Base-by-base conservation (phyloP, 2,329 filamentous ascomycete species). In the Aspergillus ochraceoroseus region DNA sequence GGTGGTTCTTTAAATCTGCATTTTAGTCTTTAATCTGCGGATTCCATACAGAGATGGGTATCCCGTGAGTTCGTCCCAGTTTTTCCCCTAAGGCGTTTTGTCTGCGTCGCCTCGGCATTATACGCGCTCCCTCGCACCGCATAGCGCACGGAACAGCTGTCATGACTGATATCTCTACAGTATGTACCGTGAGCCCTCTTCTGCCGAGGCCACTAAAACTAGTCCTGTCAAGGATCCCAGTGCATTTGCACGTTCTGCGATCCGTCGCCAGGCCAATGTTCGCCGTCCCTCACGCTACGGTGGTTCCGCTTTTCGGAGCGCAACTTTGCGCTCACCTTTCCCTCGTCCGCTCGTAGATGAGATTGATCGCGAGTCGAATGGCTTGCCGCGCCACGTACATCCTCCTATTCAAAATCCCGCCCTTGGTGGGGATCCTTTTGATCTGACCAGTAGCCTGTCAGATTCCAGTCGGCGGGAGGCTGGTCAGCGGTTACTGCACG, bases 141-240 rank as follows among this genome's bases (percentile, higher is more conserved):
- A 37, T 36, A 32, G 38, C 41, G 44, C 35, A 45, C 25, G 29
- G 29, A 42, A 43, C 32, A 28, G 19, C 37, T 33, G 32, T 37
- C 33, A 35, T 47, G 41, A 53, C 51, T 61, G 39, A 59, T 50
- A 30, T n/a, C n/a, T 40, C 29, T 48, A 37, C 49, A 74, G 73
- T 47, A 71, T 80, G 63, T 80, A 71, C 67, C 70, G 70, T 59
- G 72, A 75, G 56, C 74, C 74, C 36, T 66, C 70, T 27, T 66
- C 70, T 32, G 63, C 70, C 44, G 65, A 68, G 41, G 59, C 62
- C 15, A 14, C 49, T 20, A 62, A 56, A 34, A 69, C 67, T 38
- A 62, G 67, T 43, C 58, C 66, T 38, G 57, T 66, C 47, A 79
- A 77, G 58, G 77, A 80, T 54, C 60, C 70, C 25, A 71, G 71